Evolutionary conservation across 352 stramenopile genomes (phyloP), one percentile per base, ranked within the genome.

Genomic region (Pythium brachiatum): DNA sequence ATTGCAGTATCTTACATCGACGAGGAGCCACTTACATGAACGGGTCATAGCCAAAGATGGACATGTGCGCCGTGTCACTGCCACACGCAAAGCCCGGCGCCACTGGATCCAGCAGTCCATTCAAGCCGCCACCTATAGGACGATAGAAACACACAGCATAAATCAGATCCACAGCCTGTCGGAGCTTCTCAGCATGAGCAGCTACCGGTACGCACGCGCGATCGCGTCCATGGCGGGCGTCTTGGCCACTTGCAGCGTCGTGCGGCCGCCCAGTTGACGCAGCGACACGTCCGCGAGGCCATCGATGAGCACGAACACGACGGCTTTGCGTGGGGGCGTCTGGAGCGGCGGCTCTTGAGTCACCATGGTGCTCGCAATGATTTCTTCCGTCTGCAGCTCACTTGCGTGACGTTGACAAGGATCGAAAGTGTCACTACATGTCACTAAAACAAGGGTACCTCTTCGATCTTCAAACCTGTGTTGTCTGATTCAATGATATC

Each of bases 61-160:
- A 94, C 87, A 96, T 96, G 69, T 96, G 87, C 20, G 87, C 87
- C 1, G 87, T 96, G 63, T 96, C 87, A 53, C 85, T 94, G 6
- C 87, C 87, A 58, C 87, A 96, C 32, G 83, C 87, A 59, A 86
- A 91, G 36, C 87, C 87, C 46, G 87, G 87, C 57, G 87, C 81
- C 29, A 96, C 87, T 1, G 87, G 86, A 59, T 96, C 87, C 76
- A 96, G 79, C 21, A 96, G 74, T 12, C 87, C 87, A 25, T 83
- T 92, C 13, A 96, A 50, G n/a, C 87, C 87, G 8, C 78, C 83
- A 23, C 73, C 81, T 90, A 69, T 16, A 25, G 20, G 11, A 6
- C n/a, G n/a, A n/a, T n/a, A n/a, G n/a, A 20, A n/a, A 46, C 25
- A 5, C 26, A 57, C 23, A 66, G 26, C 32, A 31, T 39, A 36